A percentile compares a stretch with the other conserved stretches of the same genome.
These are phyloP conservation scores for Panicum hallii DNA, from an alignment of 202 grass and related monocot genomes.

Conservation along the genomic window DNA sequence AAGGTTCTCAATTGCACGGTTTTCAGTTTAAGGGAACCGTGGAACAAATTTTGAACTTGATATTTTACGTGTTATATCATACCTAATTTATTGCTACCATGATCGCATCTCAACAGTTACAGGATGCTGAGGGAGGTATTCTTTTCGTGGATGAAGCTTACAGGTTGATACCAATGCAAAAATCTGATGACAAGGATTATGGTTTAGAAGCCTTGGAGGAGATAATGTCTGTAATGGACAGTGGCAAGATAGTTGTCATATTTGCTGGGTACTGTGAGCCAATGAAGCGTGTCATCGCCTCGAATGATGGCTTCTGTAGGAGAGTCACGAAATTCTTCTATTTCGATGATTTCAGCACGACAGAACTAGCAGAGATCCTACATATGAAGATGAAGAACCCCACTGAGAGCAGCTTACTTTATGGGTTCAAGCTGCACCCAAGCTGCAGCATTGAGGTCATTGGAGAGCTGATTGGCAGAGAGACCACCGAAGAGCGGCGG, in stretches of 20 bases:
- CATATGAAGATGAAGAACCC: slow-evolving; percentile 75
- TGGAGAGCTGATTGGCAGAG: slow-evolving; percentile 64
- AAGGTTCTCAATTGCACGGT: slow-evolving; percentile 19
- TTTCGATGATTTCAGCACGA: slow-evolving; percentile 79
- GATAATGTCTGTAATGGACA: slow-evolving; percentile 99
- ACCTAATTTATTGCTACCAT: slow-evolving; percentile 26
- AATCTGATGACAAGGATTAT: slow-evolving; percentile 96
- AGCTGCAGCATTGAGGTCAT: slow-evolving; percentile 60
- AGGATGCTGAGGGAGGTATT: slow-evolving; percentile 90
- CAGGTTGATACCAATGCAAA: slow-evolving; percentile 93
- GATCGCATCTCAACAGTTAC: slow-evolving; percentile 60
- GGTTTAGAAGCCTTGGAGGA: slow-evolving; percentile 97
- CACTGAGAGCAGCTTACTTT: slow-evolving; percentile 61
- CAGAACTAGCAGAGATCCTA: slow-evolving; percentile 87
- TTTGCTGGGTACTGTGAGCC: slow-evolving; percentile 94
- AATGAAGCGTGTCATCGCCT: slow-evolving; percentile 90
- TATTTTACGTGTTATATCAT: not conserved
- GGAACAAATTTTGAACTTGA: not conserved
- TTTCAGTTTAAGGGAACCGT: not conserved
- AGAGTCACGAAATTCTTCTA: slow-evolving; percentile 92
- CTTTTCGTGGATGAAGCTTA: slow-evolving; percentile 98
- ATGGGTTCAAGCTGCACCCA: slow-evolving; percentile 89
- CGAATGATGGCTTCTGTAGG: slow-evolving; percentile 91
- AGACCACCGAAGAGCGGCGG: slow-evolving; percentile 64
- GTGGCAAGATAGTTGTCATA: slow-evolving; percentile 83